Evolutionary conservation across 768 basidiomycete genomes (phyloP).

Genomic region (Lyophyllum decastes): DNA sequence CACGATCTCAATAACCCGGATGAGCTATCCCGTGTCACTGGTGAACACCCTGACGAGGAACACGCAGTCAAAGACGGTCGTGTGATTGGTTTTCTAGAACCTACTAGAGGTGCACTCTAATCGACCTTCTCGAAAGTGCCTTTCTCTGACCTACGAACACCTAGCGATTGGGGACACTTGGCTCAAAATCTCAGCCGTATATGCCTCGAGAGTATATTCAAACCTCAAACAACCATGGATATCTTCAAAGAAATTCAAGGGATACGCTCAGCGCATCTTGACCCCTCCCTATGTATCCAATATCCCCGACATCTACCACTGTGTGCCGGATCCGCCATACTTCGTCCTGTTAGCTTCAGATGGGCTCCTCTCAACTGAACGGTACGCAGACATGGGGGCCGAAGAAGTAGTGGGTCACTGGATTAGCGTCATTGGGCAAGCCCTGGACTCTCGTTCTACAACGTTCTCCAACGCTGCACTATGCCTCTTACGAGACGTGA

Average conservation of each 20-base stretch:
- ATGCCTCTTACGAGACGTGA: conserved; percentile 39
- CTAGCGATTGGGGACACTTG: conserved; percentile 46
- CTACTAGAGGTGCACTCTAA: conserved; percentile 49
- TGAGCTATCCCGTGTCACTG: conserved; percentile 46
- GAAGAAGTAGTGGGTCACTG: conserved; percentile 6
- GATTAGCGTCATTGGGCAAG: conserved; percentile 4
- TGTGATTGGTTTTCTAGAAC: conserved; percentile 57
- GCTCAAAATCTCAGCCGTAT: conserved; percentile 42
- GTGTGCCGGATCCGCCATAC: conserved; percentile 28
- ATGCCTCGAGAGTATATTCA: conserved; percentile 3
- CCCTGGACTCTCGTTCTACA: background rate
- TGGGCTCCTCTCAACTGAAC: conserved; percentile 28
- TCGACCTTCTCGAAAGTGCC: background rate
- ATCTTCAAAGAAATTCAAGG: conserved; percentile 27
- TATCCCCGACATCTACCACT: conserved; percentile 39
- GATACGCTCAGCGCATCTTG: conserved; percentile 32
- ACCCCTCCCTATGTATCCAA: conserved; percentile 49
- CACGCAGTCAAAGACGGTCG: conserved; percentile 44
- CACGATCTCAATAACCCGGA: conserved; percentile 42
- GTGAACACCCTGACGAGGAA: conserved; percentile 53
- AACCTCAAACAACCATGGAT: conserved; percentile 31
- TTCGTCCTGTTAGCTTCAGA: conserved; percentile 47
- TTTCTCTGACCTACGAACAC: background rate
- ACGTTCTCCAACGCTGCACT: conserved; percentile 33
- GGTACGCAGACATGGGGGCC: conserved; percentile 9